Conservation (phyloP, 2,329 filamentous ascomycete species). For the Grosmannia clavigera region DNA sequence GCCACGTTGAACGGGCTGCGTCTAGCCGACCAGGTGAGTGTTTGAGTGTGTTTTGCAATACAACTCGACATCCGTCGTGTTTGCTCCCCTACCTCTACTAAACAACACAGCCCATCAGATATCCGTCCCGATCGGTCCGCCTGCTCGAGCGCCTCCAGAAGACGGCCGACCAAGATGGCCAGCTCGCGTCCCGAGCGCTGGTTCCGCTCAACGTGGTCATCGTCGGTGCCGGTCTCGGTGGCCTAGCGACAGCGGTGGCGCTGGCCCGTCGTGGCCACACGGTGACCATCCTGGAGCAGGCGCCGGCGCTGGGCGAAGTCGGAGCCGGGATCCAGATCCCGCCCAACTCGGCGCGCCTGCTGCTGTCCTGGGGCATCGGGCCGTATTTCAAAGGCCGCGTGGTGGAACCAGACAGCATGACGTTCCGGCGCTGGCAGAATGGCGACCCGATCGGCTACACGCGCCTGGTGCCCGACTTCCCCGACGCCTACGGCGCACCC, state of each 20-base stretch:
- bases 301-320: constrained; percentile 24
- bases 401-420: constrained; percentile 20
- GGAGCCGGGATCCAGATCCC: constrained; percentile 28
- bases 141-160: background rate
- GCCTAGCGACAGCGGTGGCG: constrained; percentile 26
- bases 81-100: background rate
- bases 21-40: background rate
- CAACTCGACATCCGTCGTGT: no score
- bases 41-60: no score
- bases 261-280: constrained; percentile 22
- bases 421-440: constrained; percentile 22
- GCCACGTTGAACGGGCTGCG: background rate
- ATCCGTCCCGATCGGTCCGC: background rate
- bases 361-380: constrained; percentile 20
- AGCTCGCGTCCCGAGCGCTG: background rate
- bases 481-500: constrained; percentile 16
- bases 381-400: constrained; percentile 16
- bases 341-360: constrained; percentile 21
- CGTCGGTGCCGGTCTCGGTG: constrained; percentile 18
- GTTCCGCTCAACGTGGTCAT: constrained; percentile 13
- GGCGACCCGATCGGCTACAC: constrained; percentile 22
- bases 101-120: background rate
- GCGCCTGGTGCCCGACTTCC: constrained; percentile 18
- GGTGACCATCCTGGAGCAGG: constrained; percentile 27
- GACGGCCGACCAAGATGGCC: background rate